Evolutionary conservation across 768 basidiomycete species (phyloP).

Genomic region (Agrocybe pediades): DNA sequence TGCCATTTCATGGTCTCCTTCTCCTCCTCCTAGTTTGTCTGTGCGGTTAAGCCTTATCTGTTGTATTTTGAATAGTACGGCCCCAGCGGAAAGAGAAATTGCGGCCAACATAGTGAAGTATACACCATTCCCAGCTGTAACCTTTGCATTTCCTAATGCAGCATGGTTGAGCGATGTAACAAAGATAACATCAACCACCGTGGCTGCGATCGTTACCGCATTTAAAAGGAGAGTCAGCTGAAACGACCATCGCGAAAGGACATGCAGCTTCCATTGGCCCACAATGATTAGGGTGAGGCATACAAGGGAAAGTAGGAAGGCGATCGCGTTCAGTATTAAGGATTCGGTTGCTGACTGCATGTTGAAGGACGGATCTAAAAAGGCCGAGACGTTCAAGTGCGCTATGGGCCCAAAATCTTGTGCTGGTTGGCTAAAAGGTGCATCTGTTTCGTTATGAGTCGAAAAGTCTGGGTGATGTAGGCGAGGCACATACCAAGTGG

Average conservation of each 20-base stretch:
- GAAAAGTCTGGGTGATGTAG: background rate
- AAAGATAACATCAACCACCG: background rate
- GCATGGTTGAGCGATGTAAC: background rate
- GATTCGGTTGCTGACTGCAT: background rate
- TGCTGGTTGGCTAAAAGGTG: background rate
- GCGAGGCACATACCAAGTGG: background rate
- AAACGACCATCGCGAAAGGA: background rate
- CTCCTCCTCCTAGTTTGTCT: background rate
- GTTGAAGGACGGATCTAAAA: background rate
- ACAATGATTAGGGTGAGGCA: background rate
- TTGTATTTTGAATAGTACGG: background rate
- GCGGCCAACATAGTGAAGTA: conserved; percentile 8
- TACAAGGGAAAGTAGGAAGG: background rate
- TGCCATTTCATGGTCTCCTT: background rate
- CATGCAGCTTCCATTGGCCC: background rate
- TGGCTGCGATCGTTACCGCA: background rate
- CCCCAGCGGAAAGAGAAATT: background rate
- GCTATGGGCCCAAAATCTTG: background rate
- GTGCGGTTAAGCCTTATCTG: too few relatives aligned
- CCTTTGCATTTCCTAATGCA: background rate
- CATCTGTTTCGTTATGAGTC: background rate
- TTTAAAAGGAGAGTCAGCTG: background rate
- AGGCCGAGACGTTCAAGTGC: background rate
- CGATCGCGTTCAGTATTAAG: background rate
- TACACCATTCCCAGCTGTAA: conserved; percentile 1